Evolutionary conservation across 78 protist species (phyloP).

Genomic region (Guillardia theta): DNA sequence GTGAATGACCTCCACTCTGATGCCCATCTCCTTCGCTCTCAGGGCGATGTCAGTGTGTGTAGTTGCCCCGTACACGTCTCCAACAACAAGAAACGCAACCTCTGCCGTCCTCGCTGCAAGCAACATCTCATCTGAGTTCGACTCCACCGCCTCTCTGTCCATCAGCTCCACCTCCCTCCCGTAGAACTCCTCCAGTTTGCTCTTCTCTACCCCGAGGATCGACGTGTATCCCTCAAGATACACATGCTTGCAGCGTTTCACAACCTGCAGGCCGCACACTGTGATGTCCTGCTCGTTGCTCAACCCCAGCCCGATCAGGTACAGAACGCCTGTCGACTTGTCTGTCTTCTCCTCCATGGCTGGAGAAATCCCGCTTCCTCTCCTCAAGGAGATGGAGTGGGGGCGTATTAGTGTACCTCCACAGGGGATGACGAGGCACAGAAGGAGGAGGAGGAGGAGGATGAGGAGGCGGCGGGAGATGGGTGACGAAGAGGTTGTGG

Average conservation of each 20-base stretch:
- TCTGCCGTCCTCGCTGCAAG: slow-evolving; percentile 57
- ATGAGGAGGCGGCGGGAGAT: too few species aligned
- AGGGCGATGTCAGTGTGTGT: slow-evolving; percentile 93
- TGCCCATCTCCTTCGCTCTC: slow-evolving; percentile 73
- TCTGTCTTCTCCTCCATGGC: too few species aligned
- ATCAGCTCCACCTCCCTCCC: slow-evolving; percentile 80
- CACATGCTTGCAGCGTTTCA: slow-evolving; percentile 72
- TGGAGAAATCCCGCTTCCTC: too few species aligned
- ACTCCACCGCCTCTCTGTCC: slow-evolving; percentile 93
- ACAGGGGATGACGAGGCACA: too few species aligned
- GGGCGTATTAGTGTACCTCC: too few species aligned
- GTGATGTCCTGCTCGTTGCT: slow-evolving; percentile 97
- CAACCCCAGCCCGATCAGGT: slow-evolving; percentile 96
- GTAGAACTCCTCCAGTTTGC: slow-evolving; percentile 74
- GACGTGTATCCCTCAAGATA: slow-evolving; percentile 97
- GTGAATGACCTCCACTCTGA: slow-evolving; percentile 84
- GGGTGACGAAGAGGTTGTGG: too few species aligned
- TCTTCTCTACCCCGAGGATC: slow-evolving; percentile 64
- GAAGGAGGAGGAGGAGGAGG: too few species aligned
- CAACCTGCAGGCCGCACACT: slow-evolving; percentile 93
- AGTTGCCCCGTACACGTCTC: slow-evolving; percentile 80
- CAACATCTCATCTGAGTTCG: slow-evolving; percentile 84
- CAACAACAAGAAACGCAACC: slow-evolving; percentile 93
- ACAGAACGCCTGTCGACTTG: slow-evolving; percentile 77
- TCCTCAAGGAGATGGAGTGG: too few species aligned